Evolutionary conservation across 2,329 filamentous ascomycete species (phyloP).

Genomic region (Blumeria graminis): DNA sequence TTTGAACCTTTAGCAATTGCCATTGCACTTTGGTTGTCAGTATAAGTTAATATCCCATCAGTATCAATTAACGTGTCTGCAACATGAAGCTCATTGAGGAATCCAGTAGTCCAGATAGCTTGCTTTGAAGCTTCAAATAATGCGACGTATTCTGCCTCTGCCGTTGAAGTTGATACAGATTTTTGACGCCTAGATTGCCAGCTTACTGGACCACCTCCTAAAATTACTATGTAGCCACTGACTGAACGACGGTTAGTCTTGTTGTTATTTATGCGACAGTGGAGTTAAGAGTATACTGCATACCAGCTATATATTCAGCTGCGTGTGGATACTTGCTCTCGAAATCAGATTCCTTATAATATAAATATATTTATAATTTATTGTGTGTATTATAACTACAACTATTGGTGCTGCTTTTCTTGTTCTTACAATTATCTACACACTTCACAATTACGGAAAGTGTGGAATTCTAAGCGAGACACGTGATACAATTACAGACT

Average conservation of each 20-base stretch:
- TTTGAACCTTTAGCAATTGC: background rate
- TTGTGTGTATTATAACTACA: too few relatives aligned
- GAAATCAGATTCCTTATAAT: too few relatives aligned
- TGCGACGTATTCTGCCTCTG: background rate
- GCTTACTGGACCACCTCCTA: background rate
- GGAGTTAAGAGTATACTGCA: too few relatives aligned
- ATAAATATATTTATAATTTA: too few relatives aligned
- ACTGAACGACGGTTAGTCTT: background rate
- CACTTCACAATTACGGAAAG: too few relatives aligned
- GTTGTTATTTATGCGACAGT: too few relatives aligned
- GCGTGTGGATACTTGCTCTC: too few relatives aligned
- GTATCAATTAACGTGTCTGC: background rate
- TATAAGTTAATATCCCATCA: background rate
- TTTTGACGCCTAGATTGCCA: background rate
- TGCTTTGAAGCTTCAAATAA: background rate
- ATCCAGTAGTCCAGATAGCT: background rate
- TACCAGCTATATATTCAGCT: too few relatives aligned
- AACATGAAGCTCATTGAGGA: background rate
- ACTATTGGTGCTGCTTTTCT: too few relatives aligned
- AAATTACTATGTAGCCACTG: background rate
- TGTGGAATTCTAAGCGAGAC: too few relatives aligned
- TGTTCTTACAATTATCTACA: too few relatives aligned
- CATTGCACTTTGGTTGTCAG: background rate
- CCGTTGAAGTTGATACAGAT: background rate
- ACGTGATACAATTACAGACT: too few relatives aligned